phyloP scores from a whole-genome alignment of 2,329 filamentous ascomycete species.

The Talaromyces sp. region DNA sequence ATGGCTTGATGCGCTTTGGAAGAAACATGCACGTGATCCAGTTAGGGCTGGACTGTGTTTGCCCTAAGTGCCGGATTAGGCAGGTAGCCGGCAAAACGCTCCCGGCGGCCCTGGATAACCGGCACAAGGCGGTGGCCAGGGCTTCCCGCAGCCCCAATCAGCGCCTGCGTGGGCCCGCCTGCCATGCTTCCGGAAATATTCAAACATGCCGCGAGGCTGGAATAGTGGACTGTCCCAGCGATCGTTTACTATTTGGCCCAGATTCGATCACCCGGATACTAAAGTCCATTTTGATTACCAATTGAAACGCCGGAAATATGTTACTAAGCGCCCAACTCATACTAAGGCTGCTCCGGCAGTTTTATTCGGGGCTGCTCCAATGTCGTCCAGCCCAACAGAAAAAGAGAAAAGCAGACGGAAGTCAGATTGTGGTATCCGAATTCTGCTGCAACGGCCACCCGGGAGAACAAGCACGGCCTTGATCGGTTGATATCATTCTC shows the following conservation, averaged over 20 bases:
- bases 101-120: slow-evolving; percentile 19
- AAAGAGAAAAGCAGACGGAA: not conserved
- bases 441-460: not conserved
- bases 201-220: not conserved
- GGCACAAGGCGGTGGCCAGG: slow-evolving; percentile 14
- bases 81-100: not conserved
- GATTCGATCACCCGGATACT: not conserved
- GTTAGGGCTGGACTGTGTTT: not conserved
- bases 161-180: not conserved
- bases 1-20: not conserved
- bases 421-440: not conserved
- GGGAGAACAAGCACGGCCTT: not conserved
- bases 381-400: not conserved
- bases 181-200: not conserved
- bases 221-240: not conserved
- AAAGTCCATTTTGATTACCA: not conserved
- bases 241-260: not conserved
- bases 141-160: not conserved
- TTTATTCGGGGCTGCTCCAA: not conserved
- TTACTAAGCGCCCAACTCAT: not conserved
- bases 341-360: not conserved
- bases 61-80: not conserved
- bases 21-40: not conserved
- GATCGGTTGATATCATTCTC: not conserved
- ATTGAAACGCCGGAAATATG: not conserved